Evolutionary conservation across 1,284 basidiomycete species (phyloP).

Genomic region (Entoloma clypeatum): DNA sequence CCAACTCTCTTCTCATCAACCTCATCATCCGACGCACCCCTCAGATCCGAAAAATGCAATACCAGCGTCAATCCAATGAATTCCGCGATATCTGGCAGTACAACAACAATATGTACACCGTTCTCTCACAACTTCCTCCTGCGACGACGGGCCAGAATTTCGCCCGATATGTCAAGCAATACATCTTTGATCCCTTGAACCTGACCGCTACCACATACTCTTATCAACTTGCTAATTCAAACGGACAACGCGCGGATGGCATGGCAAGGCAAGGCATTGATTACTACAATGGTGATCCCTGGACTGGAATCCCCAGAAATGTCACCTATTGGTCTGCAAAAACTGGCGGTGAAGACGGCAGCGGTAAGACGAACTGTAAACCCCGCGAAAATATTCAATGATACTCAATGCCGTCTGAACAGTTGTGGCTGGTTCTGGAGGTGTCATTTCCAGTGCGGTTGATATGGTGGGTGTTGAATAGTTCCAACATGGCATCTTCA

Average conservation of each 20-base stretch:
- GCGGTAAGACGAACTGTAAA: constrained; percentile 5
- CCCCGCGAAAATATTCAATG: neutral
- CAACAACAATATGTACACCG: constrained; percentile 31
- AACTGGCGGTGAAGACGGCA: constrained; percentile 13
- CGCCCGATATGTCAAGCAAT: constrained; percentile 27
- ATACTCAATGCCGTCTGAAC: neutral
- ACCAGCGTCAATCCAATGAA: constrained; percentile 25
- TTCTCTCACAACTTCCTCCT: constrained; percentile 21
- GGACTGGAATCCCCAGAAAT: constrained; percentile 10
- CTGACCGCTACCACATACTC: constrained; percentile 36
- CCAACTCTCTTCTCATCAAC: neutral
- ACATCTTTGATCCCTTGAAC: constrained; percentile 32
- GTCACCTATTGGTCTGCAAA: constrained; percentile 9
- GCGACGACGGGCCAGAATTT: constrained; percentile 21
- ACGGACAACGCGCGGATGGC: constrained; percentile 25
- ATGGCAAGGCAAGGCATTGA: constrained; percentile 10
- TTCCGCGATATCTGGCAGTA: constrained; percentile 31
- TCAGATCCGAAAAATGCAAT: constrained; percentile 7
- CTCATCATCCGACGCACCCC: neutral
- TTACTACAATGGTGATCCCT: constrained; percentile 8
- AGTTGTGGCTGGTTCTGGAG: constrained; percentile 28
- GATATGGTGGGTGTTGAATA: constrained; percentile 16
- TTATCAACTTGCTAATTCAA: constrained; percentile 22
- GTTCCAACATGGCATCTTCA: neutral
- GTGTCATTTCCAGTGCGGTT: constrained; percentile 27